A percentile compares a stretch with the other conserved stretches of the same genome.
These are phyloP conservation scores for Stagonosporopsis chrysanthemi DNA, from an alignment of 2,329 filamentous ascomycete genomes.

Conservation along the genomic window DNA sequence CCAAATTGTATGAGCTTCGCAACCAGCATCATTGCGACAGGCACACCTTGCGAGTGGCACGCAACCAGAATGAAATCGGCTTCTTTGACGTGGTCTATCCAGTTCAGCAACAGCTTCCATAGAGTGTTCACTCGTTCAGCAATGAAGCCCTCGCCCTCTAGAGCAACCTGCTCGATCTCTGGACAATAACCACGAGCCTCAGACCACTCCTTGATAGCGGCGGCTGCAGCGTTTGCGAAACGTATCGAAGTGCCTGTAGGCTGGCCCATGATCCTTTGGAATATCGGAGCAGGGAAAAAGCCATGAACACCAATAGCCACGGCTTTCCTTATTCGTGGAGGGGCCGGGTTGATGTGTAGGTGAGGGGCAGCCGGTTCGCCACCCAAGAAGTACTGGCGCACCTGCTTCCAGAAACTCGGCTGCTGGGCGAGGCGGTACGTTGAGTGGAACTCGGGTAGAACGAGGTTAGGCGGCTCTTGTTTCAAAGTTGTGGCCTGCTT, in stretches of 20 bases:
- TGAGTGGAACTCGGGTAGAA: constrained; percentile 73
- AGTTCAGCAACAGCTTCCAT: constrained; percentile 94
- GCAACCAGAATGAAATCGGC: constrained; percentile 93
- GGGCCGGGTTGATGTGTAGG: constrained; percentile 73
- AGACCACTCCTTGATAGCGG: constrained; percentile 84
- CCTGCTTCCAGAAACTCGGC: constrained; percentile 55
- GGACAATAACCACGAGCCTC: constrained; percentile 71
- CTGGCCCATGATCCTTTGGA: constrained; percentile 91
- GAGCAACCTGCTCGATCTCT: constrained; percentile 90
- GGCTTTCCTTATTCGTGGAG: constrained; percentile 80
- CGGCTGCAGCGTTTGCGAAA: constrained; percentile 86
- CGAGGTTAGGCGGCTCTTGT: constrained; percentile 63
- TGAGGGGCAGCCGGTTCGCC: constrained; percentile 67
- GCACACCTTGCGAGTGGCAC: constrained; percentile 94
- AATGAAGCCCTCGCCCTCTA: constrained; percentile 95
- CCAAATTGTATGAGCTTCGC: constrained; percentile 92
- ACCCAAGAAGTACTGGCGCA: constrained; percentile 52
- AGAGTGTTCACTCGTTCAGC: constrained; percentile 87
- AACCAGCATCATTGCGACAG: constrained; percentile 89
- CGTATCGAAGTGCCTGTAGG: constrained; percentile 94
- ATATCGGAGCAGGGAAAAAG: constrained; percentile 84
- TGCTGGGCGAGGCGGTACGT: constrained; percentile 65
- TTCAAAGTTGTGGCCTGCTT: constrained; percentile 36
- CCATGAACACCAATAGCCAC: constrained; percentile 95
- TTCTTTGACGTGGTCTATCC: constrained; percentile 86